These are phyloP conservation scores for Sphaerulina vaccinii DNA, from an alignment of 2,329 filamentous ascomycete species.

Conservation along the genomic window DNA sequence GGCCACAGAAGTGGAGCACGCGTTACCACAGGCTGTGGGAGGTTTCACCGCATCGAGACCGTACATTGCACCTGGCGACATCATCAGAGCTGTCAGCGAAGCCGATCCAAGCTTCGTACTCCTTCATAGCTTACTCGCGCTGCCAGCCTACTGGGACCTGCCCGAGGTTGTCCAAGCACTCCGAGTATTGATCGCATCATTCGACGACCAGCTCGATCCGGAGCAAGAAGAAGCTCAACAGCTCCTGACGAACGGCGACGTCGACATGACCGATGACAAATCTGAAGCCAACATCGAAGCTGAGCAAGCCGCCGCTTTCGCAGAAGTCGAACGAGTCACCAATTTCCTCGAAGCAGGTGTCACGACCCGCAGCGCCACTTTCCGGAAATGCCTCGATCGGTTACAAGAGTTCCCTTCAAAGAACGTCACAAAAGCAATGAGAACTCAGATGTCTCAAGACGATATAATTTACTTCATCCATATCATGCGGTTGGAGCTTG, in stretches of 20 bases:
- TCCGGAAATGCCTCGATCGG: slow-evolving; percentile 68
- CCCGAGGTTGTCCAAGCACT: slow-evolving; percentile 67
- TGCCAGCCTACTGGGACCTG: slow-evolving; percentile 62
- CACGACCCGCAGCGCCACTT: slow-evolving; percentile 59
- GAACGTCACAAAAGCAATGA: slow-evolving; percentile 62
- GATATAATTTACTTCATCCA: slow-evolving; percentile 71
- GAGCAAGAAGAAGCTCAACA: slow-evolving; percentile 14
- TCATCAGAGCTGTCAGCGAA: slow-evolving; percentile 61
- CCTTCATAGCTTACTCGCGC: slow-evolving; percentile 62
- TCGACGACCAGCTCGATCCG: slow-evolving; percentile 49
- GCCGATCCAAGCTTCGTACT: slow-evolving; percentile 69
- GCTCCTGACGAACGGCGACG: slow-evolving; percentile 49
- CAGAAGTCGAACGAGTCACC: slow-evolving; percentile 67
- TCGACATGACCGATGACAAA: slow-evolving; percentile 28
- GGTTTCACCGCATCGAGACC: slow-evolving; percentile 43
- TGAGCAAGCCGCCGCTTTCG: slow-evolving; percentile 40
- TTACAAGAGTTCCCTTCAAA: slow-evolving; percentile 64
- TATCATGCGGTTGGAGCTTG: slow-evolving; percentile 69
- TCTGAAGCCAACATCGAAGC: slow-evolving; percentile 35
- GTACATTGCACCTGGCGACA: slow-evolving; percentile 50
- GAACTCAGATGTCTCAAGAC: slow-evolving; percentile 56
- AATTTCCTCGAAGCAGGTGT: slow-evolving; percentile 66
- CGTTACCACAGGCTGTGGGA: slow-evolving; percentile 29
- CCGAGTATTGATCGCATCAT: slow-evolving; percentile 65
- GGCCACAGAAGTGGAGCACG: slow-evolving; percentile 45